Evolutionary conservation across 306 rosid genomes (phyloP), one percentile per base, ranked within the genome.

Genomic region (Quercus suber): DNA sequence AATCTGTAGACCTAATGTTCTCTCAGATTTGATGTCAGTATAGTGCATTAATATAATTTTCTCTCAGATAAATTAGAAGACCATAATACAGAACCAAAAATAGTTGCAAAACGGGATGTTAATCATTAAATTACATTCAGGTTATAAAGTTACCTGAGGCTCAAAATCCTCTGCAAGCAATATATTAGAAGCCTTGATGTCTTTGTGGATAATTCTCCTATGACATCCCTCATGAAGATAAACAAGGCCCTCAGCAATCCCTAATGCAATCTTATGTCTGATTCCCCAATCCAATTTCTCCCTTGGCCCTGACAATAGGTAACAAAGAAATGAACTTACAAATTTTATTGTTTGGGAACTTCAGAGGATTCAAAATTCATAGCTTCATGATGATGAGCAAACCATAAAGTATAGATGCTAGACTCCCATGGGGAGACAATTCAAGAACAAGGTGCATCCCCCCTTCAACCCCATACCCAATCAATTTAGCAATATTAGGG

Each of bases 381-480:
- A 59, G 78, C 61, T 71, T 69, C 31, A 58, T 35, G 68, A 56
- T 75, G 73, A 67, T 52, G 20, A 70, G 74, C 89, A 78, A 81
- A 93, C 99, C 99, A 43, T 96, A 93, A 72, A 96, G 97, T 76
- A 96, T 83, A 59, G 97, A 90, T 43, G 98, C 81, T 19, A 96
- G 83, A 85, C 97, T 91, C 59, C 99, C 99, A 81, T 89, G 96
- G 73, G 98, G 98, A 84, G 99, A 96, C 80, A 96, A 78, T 56
- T 93, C 90, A 84, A 96, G 99, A 81, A 91, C 97, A 82, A 96
- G 96, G 80, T 93, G 97, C 98, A 96, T 93, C 87, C 99, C 99
- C 35, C 98, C 99, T 83, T 96, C 99, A 81, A 93, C 94, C 65
- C 98, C 99, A 80, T 93, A 96, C 19, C 99, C 99, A 78, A 93